These are phyloP conservation scores for Mucuna pruriens DNA, from an alignment of 306 rosid genomes.

Conservation along the genomic window DNA sequence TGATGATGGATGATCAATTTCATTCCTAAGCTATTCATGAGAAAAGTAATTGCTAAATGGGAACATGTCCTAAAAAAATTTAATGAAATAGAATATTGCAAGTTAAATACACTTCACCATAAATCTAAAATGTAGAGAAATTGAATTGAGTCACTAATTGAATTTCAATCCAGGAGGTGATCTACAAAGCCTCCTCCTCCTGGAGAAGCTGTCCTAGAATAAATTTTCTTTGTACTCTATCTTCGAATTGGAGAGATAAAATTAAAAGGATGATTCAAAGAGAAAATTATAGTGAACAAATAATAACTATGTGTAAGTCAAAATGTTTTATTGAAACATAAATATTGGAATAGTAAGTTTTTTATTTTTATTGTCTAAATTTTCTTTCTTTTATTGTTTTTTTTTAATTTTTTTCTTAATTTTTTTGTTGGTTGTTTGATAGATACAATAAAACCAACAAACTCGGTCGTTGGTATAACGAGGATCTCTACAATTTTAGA, in stretches of 20 bases:
- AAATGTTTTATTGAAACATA: slow-evolving; percentile 22
- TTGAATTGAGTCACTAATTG: neutral
- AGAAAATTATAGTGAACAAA: slow-evolving; percentile 20
- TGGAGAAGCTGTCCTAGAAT: slow-evolving; percentile 41
- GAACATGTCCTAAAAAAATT: neutral
- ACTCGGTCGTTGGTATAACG: slow-evolving; percentile 49
- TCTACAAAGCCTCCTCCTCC: slow-evolving; percentile 59
- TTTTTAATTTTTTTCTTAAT: neutral
- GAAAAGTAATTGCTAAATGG: neutral
- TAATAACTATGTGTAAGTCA: neutral
- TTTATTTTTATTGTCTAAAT: neutral
- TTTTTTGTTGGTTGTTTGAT: slow-evolving; percentile 13
- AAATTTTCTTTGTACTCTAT: neutral
- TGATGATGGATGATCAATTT: neutral
- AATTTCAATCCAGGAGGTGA: slow-evolving; percentile 47
- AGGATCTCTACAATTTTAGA: slow-evolving; percentile 65
- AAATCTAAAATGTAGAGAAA: neutral
- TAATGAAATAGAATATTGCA: neutral
- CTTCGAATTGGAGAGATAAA: slow-evolving; percentile 22
- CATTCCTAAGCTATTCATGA: neutral
- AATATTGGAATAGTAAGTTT: neutral
- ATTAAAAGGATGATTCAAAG: neutral
- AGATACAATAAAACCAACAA: slow-evolving; percentile 50
- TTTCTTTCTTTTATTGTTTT: neutral
- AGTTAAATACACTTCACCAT: neutral